Conservation (phyloP, 441 rosid genomes). For the Eruca vesicaria region DNA sequence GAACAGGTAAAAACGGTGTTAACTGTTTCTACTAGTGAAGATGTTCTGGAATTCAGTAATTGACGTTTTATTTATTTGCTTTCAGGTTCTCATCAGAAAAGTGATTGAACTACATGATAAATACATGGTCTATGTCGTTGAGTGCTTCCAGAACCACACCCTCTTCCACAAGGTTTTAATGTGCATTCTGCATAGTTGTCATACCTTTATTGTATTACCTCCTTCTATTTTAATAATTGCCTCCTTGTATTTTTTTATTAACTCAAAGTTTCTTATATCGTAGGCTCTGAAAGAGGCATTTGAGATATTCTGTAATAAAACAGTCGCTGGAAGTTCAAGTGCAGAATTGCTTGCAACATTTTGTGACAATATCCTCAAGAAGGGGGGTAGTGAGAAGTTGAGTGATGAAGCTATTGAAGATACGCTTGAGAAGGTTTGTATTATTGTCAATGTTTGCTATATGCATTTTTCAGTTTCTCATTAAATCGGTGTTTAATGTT, state of each 20-base stretch:
- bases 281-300: slow-evolving; percentile 96
- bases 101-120: slow-evolving; percentile 87
- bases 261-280: neutral
- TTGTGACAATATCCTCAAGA: slow-evolving; percentile 88
- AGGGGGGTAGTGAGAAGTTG: slow-evolving; percentile 92
- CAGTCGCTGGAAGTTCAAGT: slow-evolving; percentile 84
- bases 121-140: slow-evolving; percentile 72
- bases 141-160: slow-evolving; percentile 80
- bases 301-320: slow-evolving; percentile 89
- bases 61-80: neutral
- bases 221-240: neutral
- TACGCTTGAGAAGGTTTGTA: slow-evolving; percentile 83
- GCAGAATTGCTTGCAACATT: slow-evolving; percentile 90
- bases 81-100: slow-evolving; percentile 83
- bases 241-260: neutral
- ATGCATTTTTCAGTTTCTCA: neutral
- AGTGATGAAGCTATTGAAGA: slow-evolving; percentile 97
- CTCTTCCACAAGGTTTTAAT: slow-evolving; percentile 86
- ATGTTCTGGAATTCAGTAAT: neutral
- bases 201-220: neutral
- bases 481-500: neutral
- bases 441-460: neutral
- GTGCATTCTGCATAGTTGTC: neutral
- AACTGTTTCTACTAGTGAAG: neutral
- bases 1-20: slow-evolving; percentile 59